Evolutionary conservation across 768 basidiomycete species (phyloP).

Genomic region (Crepidotus variabilis): DNA sequence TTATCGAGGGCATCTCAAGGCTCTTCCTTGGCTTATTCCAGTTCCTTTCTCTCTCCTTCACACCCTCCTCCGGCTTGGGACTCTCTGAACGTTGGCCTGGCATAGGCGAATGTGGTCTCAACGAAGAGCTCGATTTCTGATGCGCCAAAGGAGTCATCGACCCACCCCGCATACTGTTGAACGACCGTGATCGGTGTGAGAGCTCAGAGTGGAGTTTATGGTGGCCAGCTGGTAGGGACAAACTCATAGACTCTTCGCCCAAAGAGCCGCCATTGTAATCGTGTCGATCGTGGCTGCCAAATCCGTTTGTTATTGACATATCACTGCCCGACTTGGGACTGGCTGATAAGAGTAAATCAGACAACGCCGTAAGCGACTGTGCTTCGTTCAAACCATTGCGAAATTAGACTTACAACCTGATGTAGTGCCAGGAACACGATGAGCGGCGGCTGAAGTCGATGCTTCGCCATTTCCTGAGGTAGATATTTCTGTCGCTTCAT

Average conservation of each 20-base stretch:
- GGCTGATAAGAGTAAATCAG: too few species aligned
- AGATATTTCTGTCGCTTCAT: not conserved
- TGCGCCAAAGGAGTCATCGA: not conserved
- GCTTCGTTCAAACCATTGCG: not conserved
- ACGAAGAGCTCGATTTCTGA: conserved; percentile 1
- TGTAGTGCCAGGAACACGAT: not conserved
- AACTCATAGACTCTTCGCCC: conserved; percentile 8
- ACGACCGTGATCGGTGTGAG: not conserved
- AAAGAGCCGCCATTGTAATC: conserved; percentile 1
- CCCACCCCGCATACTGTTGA: not conserved
- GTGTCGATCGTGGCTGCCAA: not conserved
- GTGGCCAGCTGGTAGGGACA: conserved; percentile 4
- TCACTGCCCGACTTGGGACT: not conserved
- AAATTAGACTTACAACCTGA: not conserved
- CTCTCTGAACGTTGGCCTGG: not conserved
- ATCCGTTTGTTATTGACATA: not conserved
- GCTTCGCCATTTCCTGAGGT: too few species aligned
- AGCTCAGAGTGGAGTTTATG: not conserved
- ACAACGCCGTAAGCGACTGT: not conserved
- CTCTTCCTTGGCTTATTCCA: conserved; percentile 48
- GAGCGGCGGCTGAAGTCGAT: too few species aligned
- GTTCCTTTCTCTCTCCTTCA: conserved; percentile 43
- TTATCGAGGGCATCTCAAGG: not conserved
- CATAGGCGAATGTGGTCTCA: conserved; percentile 2
- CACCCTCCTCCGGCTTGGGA: not conserved